Evolutionary conservation across 331 rosid species (phyloP).

Genomic region (Acacia concinna): DNA sequence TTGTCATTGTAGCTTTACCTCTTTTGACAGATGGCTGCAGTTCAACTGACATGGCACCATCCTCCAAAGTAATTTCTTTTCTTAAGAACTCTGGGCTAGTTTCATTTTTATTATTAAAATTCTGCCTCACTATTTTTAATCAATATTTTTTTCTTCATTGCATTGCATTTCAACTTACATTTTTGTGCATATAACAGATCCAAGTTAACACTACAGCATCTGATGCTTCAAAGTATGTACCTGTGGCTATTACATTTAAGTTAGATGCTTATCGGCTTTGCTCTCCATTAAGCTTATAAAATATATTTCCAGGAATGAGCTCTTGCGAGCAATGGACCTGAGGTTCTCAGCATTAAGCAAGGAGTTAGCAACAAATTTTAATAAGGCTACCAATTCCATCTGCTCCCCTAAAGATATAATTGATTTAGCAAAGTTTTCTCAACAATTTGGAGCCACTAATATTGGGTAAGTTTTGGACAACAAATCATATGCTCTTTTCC

Average conservation of each 20-base stretch:
- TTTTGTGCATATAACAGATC: constrained; percentile 50
- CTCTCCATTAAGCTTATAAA: constrained; percentile 39
- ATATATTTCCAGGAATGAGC: constrained; percentile 71
- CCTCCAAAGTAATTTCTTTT: constrained; percentile 44
- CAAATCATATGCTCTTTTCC: constrained; percentile 9
- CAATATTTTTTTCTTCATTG: constrained; percentile 22
- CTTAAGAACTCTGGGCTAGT: constrained; percentile 13
- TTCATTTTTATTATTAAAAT: constrained; percentile 29
- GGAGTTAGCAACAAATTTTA: constrained; percentile 57
- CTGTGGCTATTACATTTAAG: constrained; percentile 35
- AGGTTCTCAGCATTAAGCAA: constrained; percentile 70
- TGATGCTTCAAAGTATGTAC: constrained; percentile 84
- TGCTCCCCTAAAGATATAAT: constrained; percentile 56
- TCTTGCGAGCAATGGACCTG: constrained; percentile 88
- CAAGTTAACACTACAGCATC: constrained; percentile 55
- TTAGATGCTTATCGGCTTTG: constrained; percentile 34
- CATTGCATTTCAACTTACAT: constrained; percentile 37
- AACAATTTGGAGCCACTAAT: constrained; percentile 67
- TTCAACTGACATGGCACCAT: constrained; percentile 30
- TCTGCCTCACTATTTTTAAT: constrained; percentile 13
- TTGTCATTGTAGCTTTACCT: constrained; percentile 14
- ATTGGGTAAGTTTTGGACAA: constrained; percentile 58
- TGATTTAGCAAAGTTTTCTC: constrained; percentile 56
- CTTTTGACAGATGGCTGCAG: constrained; percentile 46
- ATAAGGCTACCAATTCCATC: constrained; percentile 48